Conservation (phyloP, 257 asterid genomes). For the Rubia yunnanensis region DNA sequence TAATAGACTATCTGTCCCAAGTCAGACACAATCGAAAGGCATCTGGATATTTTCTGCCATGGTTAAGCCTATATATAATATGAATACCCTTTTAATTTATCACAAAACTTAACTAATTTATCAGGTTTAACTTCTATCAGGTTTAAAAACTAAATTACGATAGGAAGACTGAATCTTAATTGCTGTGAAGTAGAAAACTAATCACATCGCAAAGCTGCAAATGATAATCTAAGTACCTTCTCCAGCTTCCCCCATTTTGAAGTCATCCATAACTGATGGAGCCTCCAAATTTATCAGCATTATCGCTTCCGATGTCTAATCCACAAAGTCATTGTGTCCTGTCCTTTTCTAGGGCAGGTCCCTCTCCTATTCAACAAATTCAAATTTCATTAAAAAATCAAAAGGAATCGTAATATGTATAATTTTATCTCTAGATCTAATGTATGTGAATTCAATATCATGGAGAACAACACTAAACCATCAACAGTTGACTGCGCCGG, state of each 20-base stretch:
- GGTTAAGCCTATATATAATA: background rate
- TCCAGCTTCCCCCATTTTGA: slow-evolving; percentile 54
- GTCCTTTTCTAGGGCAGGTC: slow-evolving; percentile 94
- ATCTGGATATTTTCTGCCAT: background rate
- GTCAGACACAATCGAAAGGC: background rate
- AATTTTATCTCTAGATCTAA: too few relatives aligned
- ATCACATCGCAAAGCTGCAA: background rate
- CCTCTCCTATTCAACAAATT: slow-evolving; percentile 47
- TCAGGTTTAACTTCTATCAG: too few relatives aligned
- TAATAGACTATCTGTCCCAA: background rate
- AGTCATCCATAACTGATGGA: slow-evolving; percentile 49
- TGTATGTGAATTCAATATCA: background rate
- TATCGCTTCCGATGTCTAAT: slow-evolving; percentile 73
- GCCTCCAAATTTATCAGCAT: slow-evolving; percentile 81
- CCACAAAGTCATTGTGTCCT: slow-evolving; percentile 78
- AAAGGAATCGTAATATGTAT: too few relatives aligned
- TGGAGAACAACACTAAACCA: too few relatives aligned
- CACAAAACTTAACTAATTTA: background rate
- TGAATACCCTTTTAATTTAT: background rate
- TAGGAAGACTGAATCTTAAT: background rate
- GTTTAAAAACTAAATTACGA: too few relatives aligned
- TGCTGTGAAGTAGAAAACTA: background rate
- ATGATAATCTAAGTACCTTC: slow-evolving; percentile 36
- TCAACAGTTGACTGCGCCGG: background rate
- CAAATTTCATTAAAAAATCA: background rate